Evolutionary conservation across 192 early-diverging fungal species (phyloP).

Genomic region (Coemansia sp.): DNA sequence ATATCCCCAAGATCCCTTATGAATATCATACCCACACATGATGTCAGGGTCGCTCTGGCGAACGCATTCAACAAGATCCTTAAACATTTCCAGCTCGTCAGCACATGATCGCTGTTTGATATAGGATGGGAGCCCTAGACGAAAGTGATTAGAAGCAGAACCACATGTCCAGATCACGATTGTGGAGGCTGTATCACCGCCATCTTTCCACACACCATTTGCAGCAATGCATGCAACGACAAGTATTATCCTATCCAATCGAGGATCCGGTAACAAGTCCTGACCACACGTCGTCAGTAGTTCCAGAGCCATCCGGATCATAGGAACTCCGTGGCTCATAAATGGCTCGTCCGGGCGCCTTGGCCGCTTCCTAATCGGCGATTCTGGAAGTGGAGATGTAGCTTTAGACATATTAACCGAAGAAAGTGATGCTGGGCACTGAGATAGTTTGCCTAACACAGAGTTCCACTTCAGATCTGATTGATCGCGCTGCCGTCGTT

Average conservation of each 20-base stretch:
- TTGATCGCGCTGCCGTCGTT: constrained; percentile 37
- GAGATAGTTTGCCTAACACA: constrained; percentile 27
- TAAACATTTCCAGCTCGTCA: constrained; percentile 64
- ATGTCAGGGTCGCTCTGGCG: constrained; percentile 79
- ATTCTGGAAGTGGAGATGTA: no score
- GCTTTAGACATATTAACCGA: neutral
- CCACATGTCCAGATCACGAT: constrained; percentile 29
- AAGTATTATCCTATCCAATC: constrained; percentile 58
- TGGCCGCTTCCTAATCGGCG: no score
- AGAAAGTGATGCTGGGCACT: neutral
- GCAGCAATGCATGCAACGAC: constrained; percentile 25
- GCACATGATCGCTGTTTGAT: constrained; percentile 37
- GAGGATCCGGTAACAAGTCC: constrained; percentile 66
- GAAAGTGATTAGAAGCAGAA: neutral
- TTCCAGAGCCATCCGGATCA: constrained; percentile 32
- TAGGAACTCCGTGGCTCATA: neutral
- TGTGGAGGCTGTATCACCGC: neutral
- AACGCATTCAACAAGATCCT: constrained; percentile 57
- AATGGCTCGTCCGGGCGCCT: no score
- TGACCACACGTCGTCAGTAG: constrained; percentile 31
- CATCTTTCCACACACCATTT: neutral
- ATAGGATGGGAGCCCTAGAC: constrained; percentile 20
- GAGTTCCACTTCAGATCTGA: constrained; percentile 48
- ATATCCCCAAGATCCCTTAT: constrained; percentile 88
- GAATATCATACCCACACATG: constrained; percentile 83